Evolutionary conservation across 2,329 filamentous ascomycete species (phyloP).

Genomic region (Aspergillus quadrilineatus): DNA sequence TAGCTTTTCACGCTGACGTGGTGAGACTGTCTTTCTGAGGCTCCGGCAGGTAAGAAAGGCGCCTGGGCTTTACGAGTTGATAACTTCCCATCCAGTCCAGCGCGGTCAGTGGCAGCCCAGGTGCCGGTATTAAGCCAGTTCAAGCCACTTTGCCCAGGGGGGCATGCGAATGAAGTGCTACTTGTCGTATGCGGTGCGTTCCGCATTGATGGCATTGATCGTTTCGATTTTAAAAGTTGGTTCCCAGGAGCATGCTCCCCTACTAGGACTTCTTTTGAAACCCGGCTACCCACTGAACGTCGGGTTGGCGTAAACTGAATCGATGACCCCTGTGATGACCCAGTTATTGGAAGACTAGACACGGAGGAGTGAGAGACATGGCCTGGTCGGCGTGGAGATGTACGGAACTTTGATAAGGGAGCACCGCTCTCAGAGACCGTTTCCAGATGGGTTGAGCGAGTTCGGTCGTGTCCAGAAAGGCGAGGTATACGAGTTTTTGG

Average conservation of each 20-base stretch:
- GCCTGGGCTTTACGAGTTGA: conserved; percentile 59
- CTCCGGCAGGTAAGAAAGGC: conserved; percentile 78
- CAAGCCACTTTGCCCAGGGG: conserved; percentile 39
- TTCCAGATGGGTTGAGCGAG: conserved; percentile 72
- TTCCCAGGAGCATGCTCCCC: conserved; percentile 54
- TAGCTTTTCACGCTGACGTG: conserved; percentile 71
- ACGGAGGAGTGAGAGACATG: conserved; percentile 70
- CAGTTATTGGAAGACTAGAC: conserved; percentile 62
- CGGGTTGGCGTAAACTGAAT: conserved; percentile 62
- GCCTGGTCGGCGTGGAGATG: conserved; percentile 65
- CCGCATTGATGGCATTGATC: conserved; percentile 60
- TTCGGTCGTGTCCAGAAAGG: conserved; percentile 68
- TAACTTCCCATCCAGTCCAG: conserved; percentile 38
- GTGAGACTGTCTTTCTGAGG: conserved; percentile 71
- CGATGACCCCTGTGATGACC: conserved; percentile 58
- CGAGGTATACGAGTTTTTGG: conserved; percentile 72
- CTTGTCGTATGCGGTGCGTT: conserved; percentile 39
- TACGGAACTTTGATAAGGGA: conserved; percentile 61
- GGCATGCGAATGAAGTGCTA: conserved; percentile 34
- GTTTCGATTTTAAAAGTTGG: conserved; percentile 59
- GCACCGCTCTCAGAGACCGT: conserved; percentile 89
- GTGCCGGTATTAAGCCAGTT: conserved; percentile 49
- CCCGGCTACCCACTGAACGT: conserved; percentile 53
- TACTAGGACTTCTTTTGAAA: conserved; percentile 35
- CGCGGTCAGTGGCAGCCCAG: conserved; percentile 70